Base-by-base conservation (phyloP, 2,329 filamentous ascomycete genomes). In the Mycosphaerella arachidis region DNA sequence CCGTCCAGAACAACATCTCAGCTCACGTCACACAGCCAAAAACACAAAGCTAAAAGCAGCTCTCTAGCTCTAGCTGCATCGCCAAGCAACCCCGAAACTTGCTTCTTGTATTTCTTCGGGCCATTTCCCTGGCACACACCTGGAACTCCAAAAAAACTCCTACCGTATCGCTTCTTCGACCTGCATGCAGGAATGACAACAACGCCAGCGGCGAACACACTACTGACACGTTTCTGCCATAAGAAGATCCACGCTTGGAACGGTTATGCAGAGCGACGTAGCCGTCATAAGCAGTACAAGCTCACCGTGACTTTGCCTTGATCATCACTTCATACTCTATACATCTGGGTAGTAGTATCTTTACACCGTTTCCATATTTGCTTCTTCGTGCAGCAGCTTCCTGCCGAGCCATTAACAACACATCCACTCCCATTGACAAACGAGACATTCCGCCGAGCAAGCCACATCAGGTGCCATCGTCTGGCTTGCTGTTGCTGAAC, bases 401-500 rank as follows among this genome's bases (percentile, higher is more conserved):
- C 35, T 37, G 10, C 16, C 8, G 3, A 37, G 35, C 35, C 40
- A n/a, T 6, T 40, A 7, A 40, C 37, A 40, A n/a, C 12, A 7
- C 40, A 43, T 43, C 16, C 40, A 43, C 6, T 43, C 16, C 6
- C 40, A 43, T 43, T 16, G n/a, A n/a, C 40, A 43, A 43, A 4
- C n/a, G 37, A n/a, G n/a, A 43, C 37, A 43, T 33, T 5, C 31
- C 12, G 8, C 12, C 40, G 13, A 18, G n/a, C 40, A 18, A 16
- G 7, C 40, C 56, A 40, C 48, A 16, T 65, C 57, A 72, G 24
- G 68, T 67, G 10, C 71, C 69, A 65, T 73, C 71, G 65, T 73
- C 71, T 35, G 71, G 71, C 62, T 65, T 59, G 18, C 66, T 67
- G 45, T 57, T 62, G 4, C 61, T 66, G 46, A 63, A 70, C 24